A percentile compares a stretch with the other conserved stretches of the same genome.
Evolutionary conservation across 306 rosid genomes (phyloP).

Genomic region (Chamaecrista fasciculata): DNA sequence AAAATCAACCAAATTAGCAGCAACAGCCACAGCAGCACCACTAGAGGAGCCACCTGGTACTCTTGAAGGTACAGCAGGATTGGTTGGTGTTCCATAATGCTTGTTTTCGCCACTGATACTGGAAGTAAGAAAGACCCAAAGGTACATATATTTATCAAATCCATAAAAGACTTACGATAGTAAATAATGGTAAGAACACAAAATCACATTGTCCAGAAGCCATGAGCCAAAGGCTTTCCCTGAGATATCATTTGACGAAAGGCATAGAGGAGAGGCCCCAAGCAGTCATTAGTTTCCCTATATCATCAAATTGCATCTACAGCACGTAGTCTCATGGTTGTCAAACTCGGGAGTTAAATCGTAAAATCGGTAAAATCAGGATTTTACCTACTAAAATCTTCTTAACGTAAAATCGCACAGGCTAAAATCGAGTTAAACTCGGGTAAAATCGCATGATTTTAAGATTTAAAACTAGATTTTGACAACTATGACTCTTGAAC

Average conservation of each 20-base stretch:
- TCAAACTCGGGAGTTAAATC: no score
- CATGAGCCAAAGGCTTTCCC: not conserved
- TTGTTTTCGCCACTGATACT: constrained; percentile 83
- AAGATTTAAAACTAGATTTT: no score
- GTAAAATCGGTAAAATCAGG: no score
- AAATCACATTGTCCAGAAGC: not conserved
- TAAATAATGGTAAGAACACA: not conserved
- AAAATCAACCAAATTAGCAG: constrained; percentile 81
- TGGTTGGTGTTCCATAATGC: constrained; percentile 78
- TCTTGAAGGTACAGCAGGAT: constrained; percentile 68
- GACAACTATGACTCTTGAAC: no score
- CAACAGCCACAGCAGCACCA: constrained; percentile 96
- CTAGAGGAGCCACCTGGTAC: constrained; percentile 90
- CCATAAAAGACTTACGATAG: not conserved
- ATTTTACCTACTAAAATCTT: no score
- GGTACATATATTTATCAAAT: not conserved
- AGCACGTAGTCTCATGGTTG: not conserved
- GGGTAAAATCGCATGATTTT: no score
- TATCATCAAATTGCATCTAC: not conserved
- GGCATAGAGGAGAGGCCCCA: not conserved
- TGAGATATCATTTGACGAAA: not conserved
- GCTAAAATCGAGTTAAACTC: no score
- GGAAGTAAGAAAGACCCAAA: constrained; percentile 33
- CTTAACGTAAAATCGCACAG: no score
- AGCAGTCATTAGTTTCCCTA: not conserved